Conservation (phyloP, 352 stramenopile genomes). For the Phytopythium boreale region DNA sequence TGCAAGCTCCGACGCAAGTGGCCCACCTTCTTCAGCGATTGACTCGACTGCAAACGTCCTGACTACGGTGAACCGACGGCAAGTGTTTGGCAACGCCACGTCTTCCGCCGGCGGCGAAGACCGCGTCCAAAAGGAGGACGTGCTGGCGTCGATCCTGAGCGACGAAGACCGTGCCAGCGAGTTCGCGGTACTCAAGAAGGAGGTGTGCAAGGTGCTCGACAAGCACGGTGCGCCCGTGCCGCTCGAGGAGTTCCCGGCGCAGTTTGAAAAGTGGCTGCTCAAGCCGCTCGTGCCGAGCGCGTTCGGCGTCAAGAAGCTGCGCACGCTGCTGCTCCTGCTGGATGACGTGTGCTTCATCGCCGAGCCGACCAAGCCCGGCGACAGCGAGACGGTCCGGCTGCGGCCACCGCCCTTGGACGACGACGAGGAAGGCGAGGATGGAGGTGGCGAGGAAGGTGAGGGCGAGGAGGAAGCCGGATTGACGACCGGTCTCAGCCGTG, state of each 20-base stretch:
- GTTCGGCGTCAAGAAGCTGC: slow-evolving; percentile 81
- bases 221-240: slow-evolving; percentile 37
- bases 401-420: slow-evolving; percentile 37
- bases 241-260: slow-evolving; percentile 40
- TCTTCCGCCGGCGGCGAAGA: slow-evolving; percentile 11
- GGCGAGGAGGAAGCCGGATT: slow-evolving; percentile 2
- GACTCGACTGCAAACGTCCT: background rate
- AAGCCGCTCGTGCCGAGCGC: slow-evolving; percentile 49
- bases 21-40: background rate
- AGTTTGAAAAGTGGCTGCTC: slow-evolving; percentile 67
- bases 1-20: background rate
- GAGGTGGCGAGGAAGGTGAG: background rate
- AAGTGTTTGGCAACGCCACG: slow-evolving; percentile 38
- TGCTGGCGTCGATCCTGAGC: slow-evolving; percentile 41
- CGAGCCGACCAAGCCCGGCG: slow-evolving; percentile 37
- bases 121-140: slow-evolving; percentile 44
- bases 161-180: slow-evolving; percentile 41
- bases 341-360: slow-evolving; percentile 53
- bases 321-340: slow-evolving; percentile 53
- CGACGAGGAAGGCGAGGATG: slow-evolving; percentile 15
- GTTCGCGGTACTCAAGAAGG: slow-evolving; percentile 64
- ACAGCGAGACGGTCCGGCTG: slow-evolving; percentile 66
- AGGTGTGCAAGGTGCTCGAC: slow-evolving; percentile 72
- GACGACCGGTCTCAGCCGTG: background rate
- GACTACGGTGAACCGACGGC: slow-evolving; percentile 21